Evolutionary conservation across 2,329 filamentous ascomycete species (phyloP).

Genomic region (Arthrobotrys entomopaga): DNA sequence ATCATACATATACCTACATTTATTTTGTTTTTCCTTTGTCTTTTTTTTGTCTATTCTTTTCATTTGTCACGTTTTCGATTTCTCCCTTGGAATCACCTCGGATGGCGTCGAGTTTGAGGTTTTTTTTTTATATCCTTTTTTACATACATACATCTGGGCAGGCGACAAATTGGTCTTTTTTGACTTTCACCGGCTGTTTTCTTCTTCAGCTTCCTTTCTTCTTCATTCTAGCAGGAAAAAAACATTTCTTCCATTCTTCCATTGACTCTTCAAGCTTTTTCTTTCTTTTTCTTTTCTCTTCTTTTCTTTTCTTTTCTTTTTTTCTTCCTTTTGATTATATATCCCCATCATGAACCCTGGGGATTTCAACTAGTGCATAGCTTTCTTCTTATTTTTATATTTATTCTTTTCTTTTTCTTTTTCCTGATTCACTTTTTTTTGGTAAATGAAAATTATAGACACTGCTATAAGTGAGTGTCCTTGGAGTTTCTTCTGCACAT

Average conservation of each 20-base stretch:
- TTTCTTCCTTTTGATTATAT: neutral
- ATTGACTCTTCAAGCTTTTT: conserved; percentile 20
- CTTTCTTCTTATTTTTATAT: conserved; percentile 48
- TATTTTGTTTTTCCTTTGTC: conserved; percentile 17
- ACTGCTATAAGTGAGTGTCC: too few species aligned
- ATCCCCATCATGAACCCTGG: neutral
- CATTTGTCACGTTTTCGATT: conserved; percentile 47
- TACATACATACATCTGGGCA: conserved; percentile 43
- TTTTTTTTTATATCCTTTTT: conserved; percentile 50
- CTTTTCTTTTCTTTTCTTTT: too few species aligned
- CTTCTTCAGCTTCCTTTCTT: neutral
- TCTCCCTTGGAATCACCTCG: conserved; percentile 33
- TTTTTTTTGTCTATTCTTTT: conserved; percentile 42
- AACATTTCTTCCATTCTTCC: too few species aligned
- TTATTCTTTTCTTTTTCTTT: conserved; percentile 4
- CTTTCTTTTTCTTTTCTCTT: neutral
- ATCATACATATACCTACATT: conserved; percentile 24
- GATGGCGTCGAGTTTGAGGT: conserved; percentile 48
- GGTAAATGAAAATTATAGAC: too few species aligned
- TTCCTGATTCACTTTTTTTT: neutral
- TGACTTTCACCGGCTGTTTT: neutral
- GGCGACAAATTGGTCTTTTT: conserved; percentile 26
- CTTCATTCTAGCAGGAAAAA: neutral
- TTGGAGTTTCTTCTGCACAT: too few species aligned
- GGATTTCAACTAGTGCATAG: conserved; percentile 8